Conservation (phyloP, 345 rosid genomes). For the Barbarea vulgaris region DNA sequence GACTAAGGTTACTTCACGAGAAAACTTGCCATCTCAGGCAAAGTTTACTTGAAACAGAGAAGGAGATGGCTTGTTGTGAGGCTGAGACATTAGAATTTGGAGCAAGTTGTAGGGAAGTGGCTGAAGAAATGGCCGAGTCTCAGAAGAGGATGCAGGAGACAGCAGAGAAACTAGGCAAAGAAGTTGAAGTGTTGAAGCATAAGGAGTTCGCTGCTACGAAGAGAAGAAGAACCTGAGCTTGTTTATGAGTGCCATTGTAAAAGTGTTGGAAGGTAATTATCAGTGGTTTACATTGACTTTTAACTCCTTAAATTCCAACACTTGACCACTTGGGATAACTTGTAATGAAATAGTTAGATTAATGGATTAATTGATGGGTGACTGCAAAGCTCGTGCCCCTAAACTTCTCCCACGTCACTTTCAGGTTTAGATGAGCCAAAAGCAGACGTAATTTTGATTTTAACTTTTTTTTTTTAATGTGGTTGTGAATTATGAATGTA, state of each 20-base stretch:
- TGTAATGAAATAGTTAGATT: constrained; percentile 2
- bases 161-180: constrained; percentile 25
- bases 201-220: constrained; percentile 19
- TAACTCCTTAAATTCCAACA: constrained; percentile 11
- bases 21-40: constrained; percentile 36
- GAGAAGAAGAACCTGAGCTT: constrained; percentile 11
- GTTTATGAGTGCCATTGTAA: neutral
- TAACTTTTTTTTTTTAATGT: neutral
- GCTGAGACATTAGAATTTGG: constrained; percentile 41
- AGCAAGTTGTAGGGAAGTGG: constrained; percentile 23
- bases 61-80: constrained; percentile 39
- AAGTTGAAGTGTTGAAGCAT: constrained; percentile 27
- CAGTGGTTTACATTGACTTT: neutral
- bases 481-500: constrained; percentile 12
- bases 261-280: constrained; percentile 21
- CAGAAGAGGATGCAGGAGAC: constrained; percentile 38
- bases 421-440: constrained; percentile 30
- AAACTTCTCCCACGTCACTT: constrained; percentile 4
- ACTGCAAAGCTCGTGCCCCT: constrained; percentile 28
- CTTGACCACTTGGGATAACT: neutral
- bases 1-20: constrained; percentile 30
- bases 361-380: constrained; percentile 12
- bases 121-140: constrained; percentile 32
- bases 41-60: constrained; percentile 37
- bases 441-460: constrained; percentile 15